Evolutionary conservation across 2,329 filamentous ascomycete species (phyloP).

Genomic region (Acephala macrosclerotiorum): DNA sequence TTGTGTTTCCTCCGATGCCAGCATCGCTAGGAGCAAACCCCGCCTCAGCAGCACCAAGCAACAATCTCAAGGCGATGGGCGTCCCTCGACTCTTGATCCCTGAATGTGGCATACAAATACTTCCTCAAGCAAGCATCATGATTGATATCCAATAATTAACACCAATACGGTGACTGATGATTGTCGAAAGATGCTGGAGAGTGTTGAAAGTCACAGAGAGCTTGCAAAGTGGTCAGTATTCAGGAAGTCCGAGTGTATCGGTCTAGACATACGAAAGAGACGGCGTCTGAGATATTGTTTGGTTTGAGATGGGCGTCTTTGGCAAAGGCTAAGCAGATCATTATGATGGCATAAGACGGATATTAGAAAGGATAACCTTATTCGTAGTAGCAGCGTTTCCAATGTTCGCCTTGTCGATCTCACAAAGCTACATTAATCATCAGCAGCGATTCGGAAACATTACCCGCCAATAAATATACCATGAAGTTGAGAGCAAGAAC

Average conservation of each 20-base stretch:
- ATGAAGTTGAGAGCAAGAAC: constrained; percentile 12
- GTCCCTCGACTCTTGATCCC: constrained; percentile 1
- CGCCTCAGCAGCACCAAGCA: constrained; percentile 10
- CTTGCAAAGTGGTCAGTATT: too few species aligned
- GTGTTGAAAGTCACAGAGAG: constrained; percentile 8
- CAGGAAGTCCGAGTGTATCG: background rate
- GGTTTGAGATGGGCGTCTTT: constrained; percentile 4
- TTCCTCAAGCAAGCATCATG: constrained; percentile 3
- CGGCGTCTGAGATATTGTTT: constrained; percentile 6
- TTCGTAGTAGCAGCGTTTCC: constrained; percentile 12
- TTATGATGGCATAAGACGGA: background rate
- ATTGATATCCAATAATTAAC: constrained; percentile 8
- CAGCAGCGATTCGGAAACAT: background rate
- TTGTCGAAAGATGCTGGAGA: background rate
- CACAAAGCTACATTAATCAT: background rate
- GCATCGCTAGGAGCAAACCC: constrained; percentile 4
- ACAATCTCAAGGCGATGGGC: background rate
- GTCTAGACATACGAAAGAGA: background rate
- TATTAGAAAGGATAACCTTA: background rate
- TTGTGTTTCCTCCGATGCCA: background rate
- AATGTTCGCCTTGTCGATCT: constrained; percentile 7
- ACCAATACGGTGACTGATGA: constrained; percentile 2
- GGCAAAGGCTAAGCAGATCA: background rate
- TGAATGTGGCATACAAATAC: constrained; percentile 1
- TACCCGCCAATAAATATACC: background rate